Evolutionary conservation across 108 stramenopile genomes (phyloP).

Genomic region (Tribonema minus): DNA sequence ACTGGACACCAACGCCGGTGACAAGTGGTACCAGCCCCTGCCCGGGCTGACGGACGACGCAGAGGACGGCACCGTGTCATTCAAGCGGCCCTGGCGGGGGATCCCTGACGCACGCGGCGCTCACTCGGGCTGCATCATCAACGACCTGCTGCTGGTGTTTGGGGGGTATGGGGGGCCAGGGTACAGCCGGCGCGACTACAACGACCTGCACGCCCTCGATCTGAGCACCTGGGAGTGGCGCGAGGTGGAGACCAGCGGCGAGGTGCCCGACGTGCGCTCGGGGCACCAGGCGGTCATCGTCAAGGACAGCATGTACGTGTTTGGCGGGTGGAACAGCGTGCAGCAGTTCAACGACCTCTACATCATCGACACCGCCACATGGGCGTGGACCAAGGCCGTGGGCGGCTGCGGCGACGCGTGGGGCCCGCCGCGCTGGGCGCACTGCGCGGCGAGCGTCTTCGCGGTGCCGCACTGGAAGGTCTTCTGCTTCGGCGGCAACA

Average conservation of each 20-base stretch:
- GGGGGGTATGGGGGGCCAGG: constrained; percentile 74
- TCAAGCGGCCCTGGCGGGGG: constrained; percentile 49
- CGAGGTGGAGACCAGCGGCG: constrained; percentile 21
- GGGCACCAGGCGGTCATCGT: constrained; percentile 57
- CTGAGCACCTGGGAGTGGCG: constrained; percentile 41
- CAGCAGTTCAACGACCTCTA: constrained; percentile 69
- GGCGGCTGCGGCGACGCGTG: constrained; percentile 51
- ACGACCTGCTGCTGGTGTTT: constrained; percentile 56
- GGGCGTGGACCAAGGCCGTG: constrained; percentile 56
- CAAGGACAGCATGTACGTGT: constrained; percentile 61
- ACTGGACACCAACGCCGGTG: constrained; percentile 55
- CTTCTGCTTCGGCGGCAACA: constrained; percentile 76
- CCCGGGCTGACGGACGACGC: constrained; percentile 32
- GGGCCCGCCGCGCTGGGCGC: constrained; percentile 71
- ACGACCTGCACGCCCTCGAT: constrained; percentile 57
- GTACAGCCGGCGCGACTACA: constrained; percentile 67
- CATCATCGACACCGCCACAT: constrained; percentile 60
- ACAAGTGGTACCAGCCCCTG: constrained; percentile 60
- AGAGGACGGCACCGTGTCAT: constrained; percentile 38
- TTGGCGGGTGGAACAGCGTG: constrained; percentile 73
- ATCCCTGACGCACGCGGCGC: constrained; percentile 63
- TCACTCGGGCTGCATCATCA: constrained; percentile 62
- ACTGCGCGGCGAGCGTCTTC: constrained; percentile 63
- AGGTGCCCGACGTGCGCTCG: constrained; percentile 44
- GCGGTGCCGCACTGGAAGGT: constrained; percentile 76